Evolutionary conservation across 2,329 filamentous ascomycete species (phyloP).

Genomic region (Cordyceps fumosorosea): DNA sequence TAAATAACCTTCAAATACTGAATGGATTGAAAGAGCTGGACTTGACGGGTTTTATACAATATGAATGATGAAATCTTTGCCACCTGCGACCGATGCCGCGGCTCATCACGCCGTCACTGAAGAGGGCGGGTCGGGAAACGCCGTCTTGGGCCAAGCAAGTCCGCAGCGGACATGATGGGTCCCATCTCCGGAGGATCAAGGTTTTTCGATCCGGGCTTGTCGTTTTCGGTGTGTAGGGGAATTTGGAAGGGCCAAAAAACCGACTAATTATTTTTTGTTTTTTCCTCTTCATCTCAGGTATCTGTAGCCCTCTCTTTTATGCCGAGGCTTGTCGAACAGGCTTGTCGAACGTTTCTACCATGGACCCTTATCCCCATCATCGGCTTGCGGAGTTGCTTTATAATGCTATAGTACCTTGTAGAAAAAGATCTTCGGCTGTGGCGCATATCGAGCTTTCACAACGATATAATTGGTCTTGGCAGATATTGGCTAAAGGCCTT

Average conservation of each 20-base stretch:
- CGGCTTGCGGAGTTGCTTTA: neutral
- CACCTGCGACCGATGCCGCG: neutral
- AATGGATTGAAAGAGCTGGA: neutral
- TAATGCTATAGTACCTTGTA: neutral
- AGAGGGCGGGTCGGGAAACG: neutral
- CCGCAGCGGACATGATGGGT: constrained; percentile 3
- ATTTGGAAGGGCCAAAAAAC: neutral
- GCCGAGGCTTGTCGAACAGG: neutral
- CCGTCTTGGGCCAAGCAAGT: constrained; percentile 1
- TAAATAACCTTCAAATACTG: neutral
- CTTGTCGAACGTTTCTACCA: too few species aligned
- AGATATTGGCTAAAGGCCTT: too few species aligned
- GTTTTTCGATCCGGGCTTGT: neutral
- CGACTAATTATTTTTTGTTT: neutral
- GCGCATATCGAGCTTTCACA: too few species aligned
- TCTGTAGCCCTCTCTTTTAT: too few species aligned
- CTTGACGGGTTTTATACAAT: neutral
- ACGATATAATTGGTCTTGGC: too few species aligned
- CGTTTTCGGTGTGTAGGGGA: neutral
- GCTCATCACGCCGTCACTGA: neutral
- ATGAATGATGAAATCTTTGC: neutral
- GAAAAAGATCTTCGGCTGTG: neutral
- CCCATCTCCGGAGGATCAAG: neutral
- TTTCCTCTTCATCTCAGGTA: too few species aligned
- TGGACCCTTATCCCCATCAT: neutral